These are phyloP conservation scores for Heterobasidion parviporum DNA, from an alignment of 1,284 basidiomycete genomes.

Conservation along the genomic window DNA sequence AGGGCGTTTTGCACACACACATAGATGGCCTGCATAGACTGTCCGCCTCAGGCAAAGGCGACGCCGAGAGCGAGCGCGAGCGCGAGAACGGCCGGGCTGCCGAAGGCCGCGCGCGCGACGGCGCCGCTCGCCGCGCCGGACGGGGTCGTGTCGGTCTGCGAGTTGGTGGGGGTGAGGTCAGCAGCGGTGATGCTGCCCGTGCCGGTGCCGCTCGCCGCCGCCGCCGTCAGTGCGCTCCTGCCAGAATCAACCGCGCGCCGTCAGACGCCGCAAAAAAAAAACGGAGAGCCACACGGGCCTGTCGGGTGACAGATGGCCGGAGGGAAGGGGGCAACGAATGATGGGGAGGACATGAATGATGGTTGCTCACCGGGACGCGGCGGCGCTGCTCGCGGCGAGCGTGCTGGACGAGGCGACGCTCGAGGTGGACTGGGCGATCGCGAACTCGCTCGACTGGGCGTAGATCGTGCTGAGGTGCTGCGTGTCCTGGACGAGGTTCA, in stretches of 20 bases:
- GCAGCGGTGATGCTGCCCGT: neutral
- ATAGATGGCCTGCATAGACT: neutral
- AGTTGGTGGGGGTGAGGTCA: neutral
- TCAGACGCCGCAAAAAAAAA: neutral
- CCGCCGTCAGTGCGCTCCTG: neutral
- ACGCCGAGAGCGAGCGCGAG: constrained; percentile 5
- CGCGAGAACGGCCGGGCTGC: neutral
- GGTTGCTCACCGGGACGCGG: no score
- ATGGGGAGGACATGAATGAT: no score
- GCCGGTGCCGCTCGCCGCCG: neutral
- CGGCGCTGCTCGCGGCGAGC: no score
- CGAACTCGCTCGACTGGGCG: constrained; percentile 58
- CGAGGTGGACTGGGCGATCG: constrained; percentile 31
- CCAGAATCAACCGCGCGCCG: constrained; percentile 6
- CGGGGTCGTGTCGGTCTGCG: neutral
- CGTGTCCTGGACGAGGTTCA: constrained; percentile 57
- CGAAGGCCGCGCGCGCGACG: neutral
- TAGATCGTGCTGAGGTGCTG: constrained; percentile 39
- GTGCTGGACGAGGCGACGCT: neutral
- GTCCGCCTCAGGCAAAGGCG: constrained; percentile 2
- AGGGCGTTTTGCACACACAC: neutral
- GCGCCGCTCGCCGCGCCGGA: constrained; percentile 1
- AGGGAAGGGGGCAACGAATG: no score
- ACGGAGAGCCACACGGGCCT: no score
- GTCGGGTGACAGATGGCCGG: no score